Base-by-base conservation (phyloP, 1,284 basidiomycete species). In the Fomitopsis schrenkii region DNA sequence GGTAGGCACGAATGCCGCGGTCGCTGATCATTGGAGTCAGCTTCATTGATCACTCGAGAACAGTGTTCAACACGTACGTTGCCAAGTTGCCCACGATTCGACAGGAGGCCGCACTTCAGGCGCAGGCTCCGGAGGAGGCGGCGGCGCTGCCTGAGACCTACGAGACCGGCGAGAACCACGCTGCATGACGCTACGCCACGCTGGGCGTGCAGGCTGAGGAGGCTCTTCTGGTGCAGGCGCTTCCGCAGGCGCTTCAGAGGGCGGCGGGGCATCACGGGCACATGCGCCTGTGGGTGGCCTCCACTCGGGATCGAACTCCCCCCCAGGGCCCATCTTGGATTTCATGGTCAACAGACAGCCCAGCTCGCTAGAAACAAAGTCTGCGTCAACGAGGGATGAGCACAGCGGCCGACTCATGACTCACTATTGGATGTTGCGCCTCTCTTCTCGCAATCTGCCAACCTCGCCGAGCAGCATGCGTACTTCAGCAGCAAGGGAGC, bases 231-330 rank as follows among this genome's bases (percentile, higher is more conserved):
- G 64, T 14, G 67, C 65, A 48, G 68, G 74, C 1, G 68, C 66
- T 28, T 75, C 73, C 7, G 55, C 50, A 7, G 59, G 40, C 5
- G 59, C 61, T 22, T 55, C 57, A 22, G 53, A 19, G 30, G 59
- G 50, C 45, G 60, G 44, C 17, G 57, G 40, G 19, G 36, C 53
- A 26, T 60, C 59, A 15, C 59, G 44, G 5, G 62, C 62, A 35
- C 60, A 64, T 33, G 63, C 36, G 3, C 62, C 75, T 57, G 79
- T 76, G 14, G 75, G 66, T 19, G 81, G 82, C 76, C 77, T 84
- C 90, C 90, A 91, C 17, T 88, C 84, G 5, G 85, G 80, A 70
- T 90, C 85, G 66, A 87, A 92, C 71, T 90, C 86, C 56, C 90
- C 90, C 60, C 88, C 88, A 15, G 88, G 85, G 1, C 85, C 86